Base-by-base conservation (phyloP, 139 green algal genomes). In the Helicosporidium sp. region DNA sequence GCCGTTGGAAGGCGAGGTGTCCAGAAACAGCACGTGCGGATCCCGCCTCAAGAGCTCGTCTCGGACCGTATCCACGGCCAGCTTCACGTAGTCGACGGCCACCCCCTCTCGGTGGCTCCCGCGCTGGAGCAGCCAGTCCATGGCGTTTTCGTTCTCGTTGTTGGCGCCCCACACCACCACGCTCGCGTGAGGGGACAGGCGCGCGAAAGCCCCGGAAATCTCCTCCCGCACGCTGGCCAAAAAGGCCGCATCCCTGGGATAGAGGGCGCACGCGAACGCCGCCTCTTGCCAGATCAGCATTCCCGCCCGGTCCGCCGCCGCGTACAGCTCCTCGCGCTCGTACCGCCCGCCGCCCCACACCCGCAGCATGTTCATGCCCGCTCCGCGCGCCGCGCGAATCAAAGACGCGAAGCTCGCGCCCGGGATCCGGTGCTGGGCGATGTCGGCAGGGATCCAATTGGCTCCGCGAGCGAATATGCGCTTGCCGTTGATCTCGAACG, bases 321-420 rank as follows among this genome's bases (percentile, higher is more conserved):
- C 61, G 56, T 86, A 84, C 43, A 88, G 65, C 6, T 36, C 60
- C n/a, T 84, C 64, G 31, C 26, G 39, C 26, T 3, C 27, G 52
- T 76, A 74, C 12, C 55, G 43, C 6, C 55, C 58, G 20, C 64
- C 64, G 34, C 70, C 70, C 70, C 79, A 90, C 19, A 87, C 64
- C 10, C 79, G 58, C 3, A 90, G 42, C 71, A 80, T 84, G 68
- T 90, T 90, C 63, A 86, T 77, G 51, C 75, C 57, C 24, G 67
- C 73, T 0, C 27, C 56, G 45, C 64, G 43, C 7, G 73, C 68
- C 6, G 52, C 52, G 1, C 26, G 31, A 34, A 87, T 58, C 52
- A 79, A 43, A 8, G 28, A 31, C n/a, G 19, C 24, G 34, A 73
- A 43, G n/a, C 43, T 31, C 2, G 44, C 36, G 12, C 22, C 24